A percentile compares a stretch with the other conserved stretches of the same genome.
Conservation (phyloP, 2,329 filamentous ascomycete species). For the Fusarium odoratissimum region DNA sequence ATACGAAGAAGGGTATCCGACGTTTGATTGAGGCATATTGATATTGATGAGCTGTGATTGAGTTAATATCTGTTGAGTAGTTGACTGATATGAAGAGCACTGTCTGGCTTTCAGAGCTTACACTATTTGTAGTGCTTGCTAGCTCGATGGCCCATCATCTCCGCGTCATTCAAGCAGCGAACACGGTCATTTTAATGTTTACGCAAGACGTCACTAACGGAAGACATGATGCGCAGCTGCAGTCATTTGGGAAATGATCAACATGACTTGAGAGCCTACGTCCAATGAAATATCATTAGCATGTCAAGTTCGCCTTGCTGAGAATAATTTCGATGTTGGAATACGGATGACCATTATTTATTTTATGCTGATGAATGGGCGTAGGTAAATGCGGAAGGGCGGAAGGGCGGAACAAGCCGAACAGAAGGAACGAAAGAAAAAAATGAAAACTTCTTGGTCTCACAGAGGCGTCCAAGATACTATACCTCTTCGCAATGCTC, state of each 20-base stretch:
- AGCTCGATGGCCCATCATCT: slow-evolving; percentile 5
- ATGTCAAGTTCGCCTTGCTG: too few relatives aligned
- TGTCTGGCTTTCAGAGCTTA: neutral
- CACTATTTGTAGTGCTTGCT: neutral
- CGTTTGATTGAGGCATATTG: slow-evolving; percentile 24
- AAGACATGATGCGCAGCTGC: neutral
- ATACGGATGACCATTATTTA: fast-evolving
- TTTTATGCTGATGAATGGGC: fast-evolving
- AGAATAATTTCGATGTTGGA: neutral
- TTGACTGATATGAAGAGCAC: neutral
- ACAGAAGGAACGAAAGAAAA: fast-evolving
- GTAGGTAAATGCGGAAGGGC: fast-evolving
- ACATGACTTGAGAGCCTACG: too few relatives aligned
- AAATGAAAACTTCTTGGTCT: fast-evolving
- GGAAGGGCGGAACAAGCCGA: neutral
- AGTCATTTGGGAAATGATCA: neutral
- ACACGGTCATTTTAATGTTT: neutral
- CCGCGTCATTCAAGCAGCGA: slow-evolving; percentile 20
- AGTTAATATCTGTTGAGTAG: too few relatives aligned
- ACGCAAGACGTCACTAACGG: slow-evolving; percentile 14
- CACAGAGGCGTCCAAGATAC: neutral
- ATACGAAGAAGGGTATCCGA: slow-evolving; percentile 21
- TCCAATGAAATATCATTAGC: neutral
- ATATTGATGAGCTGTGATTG: neutral
- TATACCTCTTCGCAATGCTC: too few relatives aligned